Evolutionary conservation across 1,284 basidiomycete genomes (phyloP).

Genomic region (Ustilago loliicola): DNA sequence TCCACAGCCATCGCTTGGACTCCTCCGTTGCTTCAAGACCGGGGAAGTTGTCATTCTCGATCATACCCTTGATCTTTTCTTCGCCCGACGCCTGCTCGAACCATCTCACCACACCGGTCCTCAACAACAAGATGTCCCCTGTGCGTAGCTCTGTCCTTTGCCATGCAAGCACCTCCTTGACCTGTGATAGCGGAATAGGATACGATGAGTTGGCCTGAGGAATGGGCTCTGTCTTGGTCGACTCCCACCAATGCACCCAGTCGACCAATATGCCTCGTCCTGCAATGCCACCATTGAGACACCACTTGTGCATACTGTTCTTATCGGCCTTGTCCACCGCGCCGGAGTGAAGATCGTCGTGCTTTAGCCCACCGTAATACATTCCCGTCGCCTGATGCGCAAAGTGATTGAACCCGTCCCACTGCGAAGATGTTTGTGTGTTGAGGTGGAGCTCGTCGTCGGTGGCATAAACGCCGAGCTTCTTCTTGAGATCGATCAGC

Average conservation of each 20-base stretch:
- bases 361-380: slow-evolving; percentile 46
- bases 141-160: slow-evolving; percentile 29
- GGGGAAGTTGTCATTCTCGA: slow-evolving; percentile 45
- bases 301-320: slow-evolving; percentile 50
- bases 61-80: slow-evolving; percentile 38
- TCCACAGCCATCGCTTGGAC: slow-evolving; percentile 45
- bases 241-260: slow-evolving; percentile 54
- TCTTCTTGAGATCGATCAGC: slow-evolving; percentile 42
- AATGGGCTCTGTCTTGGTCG: slow-evolving; percentile 30
- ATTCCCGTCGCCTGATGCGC: slow-evolving; percentile 32
- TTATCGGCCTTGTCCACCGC: slow-evolving; percentile 20
- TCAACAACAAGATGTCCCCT: slow-evolving; percentile 37
- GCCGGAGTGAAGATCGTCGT: slow-evolving; percentile 41
- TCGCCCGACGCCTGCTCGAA: slow-evolving; percentile 32
- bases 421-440: slow-evolving; percentile 51
- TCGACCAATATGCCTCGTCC: slow-evolving; percentile 47
- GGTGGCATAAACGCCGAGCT: slow-evolving; percentile 45
- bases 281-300: slow-evolving; percentile 38
- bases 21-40: slow-evolving; percentile 49
- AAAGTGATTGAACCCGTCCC: slow-evolving; percentile 53
- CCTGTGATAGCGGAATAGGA: slow-evolving; percentile 36
- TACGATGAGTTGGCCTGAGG: slow-evolving; percentile 36
- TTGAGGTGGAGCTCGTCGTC: slow-evolving; percentile 51
- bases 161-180: slow-evolving; percentile 40
- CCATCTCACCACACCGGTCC: slow-evolving; percentile 47